Percentiles rank a stretch among this genome's conserved stretches.
Evolutionary conservation across 2,329 filamentous ascomycete species (phyloP).

Genomic region (Aspergillus unguis): DNA sequence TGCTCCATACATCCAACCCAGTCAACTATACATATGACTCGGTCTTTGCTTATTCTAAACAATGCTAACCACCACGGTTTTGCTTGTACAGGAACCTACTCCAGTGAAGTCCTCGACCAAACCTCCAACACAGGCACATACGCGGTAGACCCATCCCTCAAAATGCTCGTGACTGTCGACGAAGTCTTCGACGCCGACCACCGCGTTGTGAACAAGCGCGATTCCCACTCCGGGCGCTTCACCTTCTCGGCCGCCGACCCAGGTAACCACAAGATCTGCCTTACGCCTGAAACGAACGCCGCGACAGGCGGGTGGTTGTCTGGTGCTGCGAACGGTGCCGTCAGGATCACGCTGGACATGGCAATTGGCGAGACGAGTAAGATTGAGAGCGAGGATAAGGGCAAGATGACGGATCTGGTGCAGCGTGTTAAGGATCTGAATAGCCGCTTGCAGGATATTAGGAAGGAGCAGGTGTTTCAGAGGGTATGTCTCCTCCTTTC

Average conservation of each 20-base stretch:
- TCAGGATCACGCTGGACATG: conserved; percentile 83
- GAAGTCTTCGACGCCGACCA: conserved; percentile 98
- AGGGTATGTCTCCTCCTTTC: conserved; percentile 55
- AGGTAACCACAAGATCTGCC: conserved; percentile 96
- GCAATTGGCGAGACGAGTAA: conserved; percentile 91
- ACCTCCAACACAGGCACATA: conserved; percentile 57
- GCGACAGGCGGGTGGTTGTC: conserved; percentile 70
- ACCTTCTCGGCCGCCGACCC: conserved; percentile 92
- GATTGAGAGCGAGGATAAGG: conserved; percentile 91
- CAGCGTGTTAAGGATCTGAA: conserved; percentile 88
- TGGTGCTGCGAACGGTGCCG: conserved; percentile 65
- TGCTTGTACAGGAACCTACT: conserved; percentile 66
- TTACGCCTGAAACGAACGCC: conserved; percentile 74
- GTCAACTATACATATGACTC: neutral
- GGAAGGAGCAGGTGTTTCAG: conserved; percentile 94
- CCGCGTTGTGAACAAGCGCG: conserved; percentile 85
- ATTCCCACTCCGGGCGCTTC: conserved; percentile 73
- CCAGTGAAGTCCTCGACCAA: conserved; percentile 78
- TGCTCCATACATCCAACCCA: too few species aligned
- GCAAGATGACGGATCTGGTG: conserved; percentile 85
- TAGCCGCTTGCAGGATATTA: conserved; percentile 78
- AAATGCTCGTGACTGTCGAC: conserved; percentile 88
- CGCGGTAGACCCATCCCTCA: conserved; percentile 69
- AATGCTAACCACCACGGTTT: neutral
- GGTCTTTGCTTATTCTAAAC: neutral